A percentile compares a stretch with the other conserved stretches of the same genome.
Conservation (phyloP, 441 rosid genomes). For the Raphanus hybrid region DNA sequence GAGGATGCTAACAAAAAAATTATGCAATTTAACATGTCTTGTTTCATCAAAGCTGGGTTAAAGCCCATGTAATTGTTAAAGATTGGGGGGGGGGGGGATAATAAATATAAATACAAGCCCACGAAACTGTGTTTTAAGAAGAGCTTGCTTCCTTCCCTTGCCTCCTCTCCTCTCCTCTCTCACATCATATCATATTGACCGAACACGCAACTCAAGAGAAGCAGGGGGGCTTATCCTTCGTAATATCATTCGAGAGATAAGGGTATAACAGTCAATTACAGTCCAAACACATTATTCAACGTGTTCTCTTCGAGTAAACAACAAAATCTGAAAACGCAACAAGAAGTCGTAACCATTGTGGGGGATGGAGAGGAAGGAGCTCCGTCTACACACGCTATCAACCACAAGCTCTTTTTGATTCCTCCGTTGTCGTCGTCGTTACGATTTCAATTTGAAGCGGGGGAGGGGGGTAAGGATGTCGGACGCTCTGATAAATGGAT, state of each 20-base stretch:
- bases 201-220: background rate
- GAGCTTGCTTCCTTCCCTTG: no score
- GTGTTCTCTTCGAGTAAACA: background rate
- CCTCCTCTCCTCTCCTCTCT: background rate
- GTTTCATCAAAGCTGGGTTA: no score
- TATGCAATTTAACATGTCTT: no score
- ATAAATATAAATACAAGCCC: no score
- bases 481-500: constrained; percentile 92
- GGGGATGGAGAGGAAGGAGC: constrained; percentile 35
- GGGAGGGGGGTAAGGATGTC: constrained; percentile 53
- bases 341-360: background rate
- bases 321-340: background rate
- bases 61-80: no score
- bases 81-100: no score
- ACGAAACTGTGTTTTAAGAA: no score
- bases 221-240: background rate
- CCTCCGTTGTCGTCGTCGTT: no score
- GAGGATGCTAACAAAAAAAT: background rate
- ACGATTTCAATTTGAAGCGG: constrained; percentile 11
- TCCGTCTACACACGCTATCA: constrained; percentile 15
- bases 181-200: background rate
- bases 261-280: background rate
- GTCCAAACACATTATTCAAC: background rate
- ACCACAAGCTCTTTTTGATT: constrained; percentile 14
- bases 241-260: background rate